phyloP scores from a whole-genome alignment of 331 rosid species.

The Quercus tomentella region DNA sequence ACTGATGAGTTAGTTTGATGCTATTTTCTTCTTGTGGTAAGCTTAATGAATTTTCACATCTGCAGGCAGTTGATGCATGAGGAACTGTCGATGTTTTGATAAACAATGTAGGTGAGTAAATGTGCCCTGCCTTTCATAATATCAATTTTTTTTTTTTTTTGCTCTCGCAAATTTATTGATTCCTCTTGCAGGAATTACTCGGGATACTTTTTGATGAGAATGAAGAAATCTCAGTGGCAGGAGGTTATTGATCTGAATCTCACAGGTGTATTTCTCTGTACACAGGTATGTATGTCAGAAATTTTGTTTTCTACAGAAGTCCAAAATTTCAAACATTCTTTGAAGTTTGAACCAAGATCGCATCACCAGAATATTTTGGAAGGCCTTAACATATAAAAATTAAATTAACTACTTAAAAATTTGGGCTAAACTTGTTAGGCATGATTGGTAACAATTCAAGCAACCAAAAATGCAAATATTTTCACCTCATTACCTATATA shows the following conservation, averaged over 20 bases:
- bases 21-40: conserved; percentile 5
- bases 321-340: neutral
- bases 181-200: conserved; percentile 72
- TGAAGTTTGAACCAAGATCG: too few species aligned
- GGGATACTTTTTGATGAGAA: conserved; percentile 94
- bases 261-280: conserved; percentile 87
- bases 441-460: too few species aligned
- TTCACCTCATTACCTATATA: too few species aligned
- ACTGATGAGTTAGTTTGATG: conserved; percentile 21
- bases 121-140: conserved; percentile 9
- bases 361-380: too few species aligned
- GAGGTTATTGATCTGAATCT: conserved; percentile 95
- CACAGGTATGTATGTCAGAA: conserved; percentile 49
- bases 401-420: too few species aligned
- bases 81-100: conserved; percentile 89
- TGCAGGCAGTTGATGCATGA: conserved; percentile 91
- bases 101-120: conserved; percentile 75
- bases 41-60: conserved; percentile 29
- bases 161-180: conserved; percentile 10
- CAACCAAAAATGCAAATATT: too few species aligned
- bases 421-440: too few species aligned
- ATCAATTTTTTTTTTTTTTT: neutral
- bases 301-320: conserved; percentile 2
- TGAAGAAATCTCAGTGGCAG: conserved; percentile 92
- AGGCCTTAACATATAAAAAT: too few species aligned